Evolutionary conservation across 2,329 filamentous ascomycete species (phyloP).

Genomic region (Hawksworthiomyces lignivorus): DNA sequence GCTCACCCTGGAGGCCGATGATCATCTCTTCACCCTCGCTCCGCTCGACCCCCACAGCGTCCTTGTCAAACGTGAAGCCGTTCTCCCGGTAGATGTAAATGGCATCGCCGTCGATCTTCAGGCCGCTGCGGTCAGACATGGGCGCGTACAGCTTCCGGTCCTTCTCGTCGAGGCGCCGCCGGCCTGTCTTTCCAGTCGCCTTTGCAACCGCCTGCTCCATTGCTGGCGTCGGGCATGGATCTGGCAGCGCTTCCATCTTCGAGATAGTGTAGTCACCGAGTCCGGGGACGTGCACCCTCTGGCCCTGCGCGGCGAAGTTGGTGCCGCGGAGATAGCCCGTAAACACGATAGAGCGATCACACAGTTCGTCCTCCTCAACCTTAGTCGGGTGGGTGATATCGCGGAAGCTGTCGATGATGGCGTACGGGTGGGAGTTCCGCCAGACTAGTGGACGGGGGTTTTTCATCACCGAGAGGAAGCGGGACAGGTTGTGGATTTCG

Average conservation of each 20-base stretch:
- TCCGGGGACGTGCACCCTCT: slow-evolving; percentile 85
- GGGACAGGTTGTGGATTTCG: slow-evolving; percentile 89
- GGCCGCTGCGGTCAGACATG: slow-evolving; percentile 94
- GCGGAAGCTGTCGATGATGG: slow-evolving; percentile 85
- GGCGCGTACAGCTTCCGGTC: slow-evolving; percentile 94
- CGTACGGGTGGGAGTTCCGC: slow-evolving; percentile 94
- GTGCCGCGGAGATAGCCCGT: slow-evolving; percentile 93
- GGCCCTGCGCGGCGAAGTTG: slow-evolving; percentile 80
- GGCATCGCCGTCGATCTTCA: slow-evolving; percentile 94
- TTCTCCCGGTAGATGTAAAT: slow-evolving; percentile 76
- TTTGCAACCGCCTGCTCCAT: slow-evolving; percentile 86
- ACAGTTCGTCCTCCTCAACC: slow-evolving; percentile 81
- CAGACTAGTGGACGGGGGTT: slow-evolving; percentile 93
- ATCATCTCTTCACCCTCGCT: slow-evolving; percentile 96
- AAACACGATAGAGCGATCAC: slow-evolving; percentile 81
- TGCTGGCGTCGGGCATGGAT: slow-evolving; percentile 89
- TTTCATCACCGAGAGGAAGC: slow-evolving; percentile 98
- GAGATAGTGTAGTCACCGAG: slow-evolving; percentile 82
- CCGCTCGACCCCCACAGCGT: slow-evolving; percentile 60
- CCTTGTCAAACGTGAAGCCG: slow-evolving; percentile 66
- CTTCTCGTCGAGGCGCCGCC: slow-evolving; percentile 83
- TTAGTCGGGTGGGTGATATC: slow-evolving; percentile 91
- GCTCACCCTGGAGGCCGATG: slow-evolving; percentile 76
- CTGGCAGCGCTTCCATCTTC: slow-evolving; percentile 78
- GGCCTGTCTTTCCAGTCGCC: slow-evolving; percentile 67